phyloP scores from a whole-genome alignment of 2,329 filamentous ascomycete genomes.

The Colletotrichum sp. region DNA sequence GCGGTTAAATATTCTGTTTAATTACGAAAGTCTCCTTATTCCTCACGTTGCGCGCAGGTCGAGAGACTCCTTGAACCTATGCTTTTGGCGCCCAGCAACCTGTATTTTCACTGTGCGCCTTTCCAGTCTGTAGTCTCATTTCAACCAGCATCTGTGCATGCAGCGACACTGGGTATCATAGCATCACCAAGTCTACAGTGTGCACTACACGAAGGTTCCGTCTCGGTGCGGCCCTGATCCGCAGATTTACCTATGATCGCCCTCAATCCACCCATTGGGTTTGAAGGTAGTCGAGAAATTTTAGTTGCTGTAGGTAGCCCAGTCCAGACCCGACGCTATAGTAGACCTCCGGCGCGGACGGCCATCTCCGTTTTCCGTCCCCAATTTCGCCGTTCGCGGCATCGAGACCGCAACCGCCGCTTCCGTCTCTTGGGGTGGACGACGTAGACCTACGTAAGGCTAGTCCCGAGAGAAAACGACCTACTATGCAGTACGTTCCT shows the following conservation, averaged over 20 bases:
- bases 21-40: conserved; percentile 24
- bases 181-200: background rate
- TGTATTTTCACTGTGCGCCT: background rate
- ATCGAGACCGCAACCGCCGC: background rate
- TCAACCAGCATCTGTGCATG: background rate
- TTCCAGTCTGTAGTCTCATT: background rate
- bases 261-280: background rate
- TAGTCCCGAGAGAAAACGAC: background rate
- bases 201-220: background rate
- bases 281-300: background rate
- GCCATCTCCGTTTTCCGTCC: background rate
- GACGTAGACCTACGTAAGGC: background rate
- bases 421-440: background rate
- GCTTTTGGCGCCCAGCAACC: background rate
- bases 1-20: conserved; percentile 24
- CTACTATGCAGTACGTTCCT: background rate
- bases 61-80: background rate
- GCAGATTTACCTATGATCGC: background rate
- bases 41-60: background rate
- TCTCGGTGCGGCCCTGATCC: background rate
- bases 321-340: background rate
- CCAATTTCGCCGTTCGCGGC: background rate
- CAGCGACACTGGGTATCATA: background rate
- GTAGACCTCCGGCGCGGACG: background rate
- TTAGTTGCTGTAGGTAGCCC: background rate